These are phyloP conservation scores for Ajuga chamaepitys DNA, from an alignment of 257 asterid genomes.

Conservation along the genomic window DNA sequence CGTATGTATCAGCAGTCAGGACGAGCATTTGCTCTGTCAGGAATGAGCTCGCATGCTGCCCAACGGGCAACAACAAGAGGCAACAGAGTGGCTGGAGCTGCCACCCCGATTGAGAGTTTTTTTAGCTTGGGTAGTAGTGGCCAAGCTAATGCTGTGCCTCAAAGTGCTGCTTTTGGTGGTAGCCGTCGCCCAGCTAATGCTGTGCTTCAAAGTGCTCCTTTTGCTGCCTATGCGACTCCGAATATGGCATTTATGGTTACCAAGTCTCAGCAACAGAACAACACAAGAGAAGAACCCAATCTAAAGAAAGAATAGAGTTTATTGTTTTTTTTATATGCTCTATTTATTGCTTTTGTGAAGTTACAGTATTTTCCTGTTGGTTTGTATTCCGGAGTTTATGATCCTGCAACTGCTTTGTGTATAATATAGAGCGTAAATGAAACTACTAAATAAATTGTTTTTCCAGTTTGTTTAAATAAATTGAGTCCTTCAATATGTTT, in stretches of 20 bases:
- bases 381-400: no score
- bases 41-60: constrained; percentile 11
- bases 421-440: no score
- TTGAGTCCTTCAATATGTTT: not conserved
- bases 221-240: constrained; percentile 12
- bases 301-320: not conserved
- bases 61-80: constrained; percentile 11
- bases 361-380: no score
- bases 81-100: not conserved
- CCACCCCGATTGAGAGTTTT: no score
- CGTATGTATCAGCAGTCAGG: constrained; percentile 25
- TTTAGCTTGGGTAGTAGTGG: no score
- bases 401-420: no score
- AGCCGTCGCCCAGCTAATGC: not conserved
- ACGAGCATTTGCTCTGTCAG: constrained; percentile 28
- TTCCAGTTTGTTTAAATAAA: no score
- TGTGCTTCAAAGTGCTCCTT: not conserved
- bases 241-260: constrained; percentile 10
- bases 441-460: no score
- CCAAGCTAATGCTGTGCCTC: no score
- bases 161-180: no score
- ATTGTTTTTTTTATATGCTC: not conserved
- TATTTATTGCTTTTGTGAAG: not conserved
- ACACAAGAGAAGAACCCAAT: not conserved
- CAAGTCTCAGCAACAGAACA: constrained; percentile 5